A percentile compares a stretch with the other conserved stretches of the same genome.
Evolutionary conservation across 1,284 basidiomycete species (phyloP).

Genomic region (Sanguinoderma infundibulare): DNA sequence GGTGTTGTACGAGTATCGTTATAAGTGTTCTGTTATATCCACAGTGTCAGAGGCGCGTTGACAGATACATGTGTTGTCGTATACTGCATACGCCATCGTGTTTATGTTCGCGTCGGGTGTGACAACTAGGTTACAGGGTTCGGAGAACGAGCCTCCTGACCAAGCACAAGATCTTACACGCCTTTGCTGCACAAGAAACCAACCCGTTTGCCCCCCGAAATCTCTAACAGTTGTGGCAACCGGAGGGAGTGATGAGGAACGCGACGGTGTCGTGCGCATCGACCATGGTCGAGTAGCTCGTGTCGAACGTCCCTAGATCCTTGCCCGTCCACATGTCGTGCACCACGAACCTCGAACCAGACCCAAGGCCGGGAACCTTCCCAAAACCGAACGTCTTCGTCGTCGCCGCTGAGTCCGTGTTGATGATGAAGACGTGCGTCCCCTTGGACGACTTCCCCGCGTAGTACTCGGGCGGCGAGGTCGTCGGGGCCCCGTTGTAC

Average conservation of each 20-base stretch:
- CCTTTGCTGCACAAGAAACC: no score
- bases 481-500: slow-evolving; percentile 40
- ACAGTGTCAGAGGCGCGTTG: no score
- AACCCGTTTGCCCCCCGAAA: no score
- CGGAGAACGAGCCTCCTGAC: no score
- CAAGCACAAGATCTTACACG: no score
- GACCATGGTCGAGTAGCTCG: slow-evolving; percentile 43
- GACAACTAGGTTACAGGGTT: no score
- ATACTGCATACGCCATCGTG: no score
- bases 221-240: no score
- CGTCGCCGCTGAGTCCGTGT: slow-evolving; percentile 43
- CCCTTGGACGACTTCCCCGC: slow-evolving; percentile 52
- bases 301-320: slow-evolving; percentile 47
- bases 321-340: slow-evolving; percentile 60
- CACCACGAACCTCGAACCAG: slow-evolving; percentile 46
- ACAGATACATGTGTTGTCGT: no score
- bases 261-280: slow-evolving; percentile 57
- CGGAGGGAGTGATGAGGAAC: slow-evolving; percentile 6
- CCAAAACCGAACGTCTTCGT: slow-evolving; percentile 51
- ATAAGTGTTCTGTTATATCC: no score
- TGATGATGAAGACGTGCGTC: slow-evolving; percentile 58
- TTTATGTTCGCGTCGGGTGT: no score
- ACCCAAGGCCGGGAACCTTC: slow-evolving; percentile 48
- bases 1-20: no score
- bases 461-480: slow-evolving; percentile 55